Base-by-base conservation (phyloP, 225 moss, liverwort and hornwort species). In the Marchantia polymorpha region DNA sequence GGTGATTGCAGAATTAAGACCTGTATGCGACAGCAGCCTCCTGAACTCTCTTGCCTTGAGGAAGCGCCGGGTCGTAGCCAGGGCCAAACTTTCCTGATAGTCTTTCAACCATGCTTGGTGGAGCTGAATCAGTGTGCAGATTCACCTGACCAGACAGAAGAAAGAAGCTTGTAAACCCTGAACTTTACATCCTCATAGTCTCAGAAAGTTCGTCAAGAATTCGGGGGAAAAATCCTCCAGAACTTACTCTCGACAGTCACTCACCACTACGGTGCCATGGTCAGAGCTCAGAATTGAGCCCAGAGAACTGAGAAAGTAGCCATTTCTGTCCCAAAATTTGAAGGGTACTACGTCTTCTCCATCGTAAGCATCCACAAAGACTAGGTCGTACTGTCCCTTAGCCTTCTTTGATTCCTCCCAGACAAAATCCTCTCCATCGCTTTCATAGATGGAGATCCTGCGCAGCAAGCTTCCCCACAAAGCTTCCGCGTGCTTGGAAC, bases 321-420 rank as follows among this genome's bases (percentile, higher is more conserved):
- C 96, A 77, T 85, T 75, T 83, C 86, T 87, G 69, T 88, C 84
- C 91, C 92, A 99, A 23, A 99, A 77, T 77, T 87, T 85, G 52
- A 75, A 78, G 22, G 97, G 94, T n/a, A 99, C 92, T 71, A 86
- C 74, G 82, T 99, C 92, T 59, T 92, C 86, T 63, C 97, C 97
- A 82, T 99, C 94, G 78, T 88, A 99, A 27, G 97, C 97, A 74
- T 99, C 97, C 83, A 99, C 92, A 64, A 93, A 94, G 60, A 94
- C 87, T 63, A 99, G 84, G 85, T 99, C 94, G 77, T 94, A 94
- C 60, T 87, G 86, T 78, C 83, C 76, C 2, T 29, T 10, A 53
- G 39, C 71, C 69, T 79, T 84, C 55, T 49, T 82, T 9, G 82
- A 85, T 79, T 86, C 65, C 50, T 86, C 79, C 64, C 84, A 85